A percentile compares a stretch with the other conserved stretches of the same genome.
These are phyloP conservation scores for Hyaloraphidium curvatum DNA, from an alignment of 192 early-diverging fungal genomes.

Conservation along the genomic window DNA sequence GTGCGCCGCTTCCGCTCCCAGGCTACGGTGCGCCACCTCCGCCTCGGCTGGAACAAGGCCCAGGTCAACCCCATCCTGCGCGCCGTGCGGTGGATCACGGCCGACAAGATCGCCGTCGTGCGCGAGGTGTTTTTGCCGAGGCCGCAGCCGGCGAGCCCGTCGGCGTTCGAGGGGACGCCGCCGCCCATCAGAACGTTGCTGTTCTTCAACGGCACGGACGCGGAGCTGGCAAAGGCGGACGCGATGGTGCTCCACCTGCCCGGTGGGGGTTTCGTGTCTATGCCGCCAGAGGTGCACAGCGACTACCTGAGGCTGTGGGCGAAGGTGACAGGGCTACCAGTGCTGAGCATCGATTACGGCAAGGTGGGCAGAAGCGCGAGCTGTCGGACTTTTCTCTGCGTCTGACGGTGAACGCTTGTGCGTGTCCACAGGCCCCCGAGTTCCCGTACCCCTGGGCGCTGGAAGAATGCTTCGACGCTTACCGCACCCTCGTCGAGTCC, in stretches of 20 bases:
- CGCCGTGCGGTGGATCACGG: background rate
- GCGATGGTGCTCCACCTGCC: background rate
- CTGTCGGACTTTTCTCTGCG: no score
- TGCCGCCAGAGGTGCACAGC: background rate
- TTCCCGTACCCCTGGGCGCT: slow-evolving; percentile 80
- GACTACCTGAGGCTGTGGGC: background rate
- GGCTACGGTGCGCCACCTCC: background rate
- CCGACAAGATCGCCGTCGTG: background rate
- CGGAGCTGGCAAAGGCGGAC: background rate
- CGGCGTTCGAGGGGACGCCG: background rate
- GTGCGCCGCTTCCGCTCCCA: background rate
- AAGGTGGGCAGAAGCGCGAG: background rate
- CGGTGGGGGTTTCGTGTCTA: background rate
- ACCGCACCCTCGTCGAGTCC: slow-evolving; percentile 43
- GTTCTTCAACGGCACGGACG: background rate
- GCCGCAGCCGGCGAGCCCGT: background rate
- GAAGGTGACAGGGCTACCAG: background rate
- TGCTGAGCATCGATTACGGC: background rate
- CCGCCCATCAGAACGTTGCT: no score
- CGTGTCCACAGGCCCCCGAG: slow-evolving; percentile 63
- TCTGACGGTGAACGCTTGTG: no score
- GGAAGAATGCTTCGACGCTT: slow-evolving; percentile 82
- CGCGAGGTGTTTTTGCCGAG: background rate
- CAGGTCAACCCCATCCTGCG: background rate
- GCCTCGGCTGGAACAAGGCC: background rate